phyloP scores from a whole-genome alignment of 495 filamentous ascomycete genomes.

The Lasiosphaeria hispida region DNA sequence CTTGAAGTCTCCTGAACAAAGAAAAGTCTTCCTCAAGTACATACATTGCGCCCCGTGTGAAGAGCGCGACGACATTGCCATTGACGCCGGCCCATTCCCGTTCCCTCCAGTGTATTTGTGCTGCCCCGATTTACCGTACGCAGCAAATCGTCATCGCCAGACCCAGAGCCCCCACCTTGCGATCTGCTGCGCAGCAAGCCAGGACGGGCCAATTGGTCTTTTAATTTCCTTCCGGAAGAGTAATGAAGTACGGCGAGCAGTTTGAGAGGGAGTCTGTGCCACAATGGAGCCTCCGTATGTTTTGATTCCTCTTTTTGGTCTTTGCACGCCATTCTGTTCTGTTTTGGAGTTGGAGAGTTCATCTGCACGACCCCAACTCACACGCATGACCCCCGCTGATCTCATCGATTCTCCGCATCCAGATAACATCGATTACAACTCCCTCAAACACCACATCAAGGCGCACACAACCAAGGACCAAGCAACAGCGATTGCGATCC shows the following conservation, averaged over 20 bases:
- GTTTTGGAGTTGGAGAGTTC: neutral
- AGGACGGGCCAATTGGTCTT: neutral
- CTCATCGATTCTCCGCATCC: neutral
- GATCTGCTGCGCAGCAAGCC: neutral
- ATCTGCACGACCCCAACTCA: neutral
- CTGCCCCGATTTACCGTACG: too few relatives aligned
- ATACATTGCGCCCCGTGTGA: too few relatives aligned
- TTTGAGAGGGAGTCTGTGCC: slow-evolving; percentile 81
- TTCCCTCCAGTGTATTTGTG: too few relatives aligned
- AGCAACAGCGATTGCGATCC: slow-evolving; percentile 63
- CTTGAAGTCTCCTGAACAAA: too few relatives aligned
- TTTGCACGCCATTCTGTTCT: too few relatives aligned
- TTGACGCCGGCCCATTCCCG: too few relatives aligned
- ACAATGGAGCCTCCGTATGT: slow-evolving; percentile 80
- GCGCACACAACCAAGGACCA: slow-evolving; percentile 59
- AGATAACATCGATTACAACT: slow-evolving; percentile 76
- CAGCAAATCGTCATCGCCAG: too few relatives aligned
- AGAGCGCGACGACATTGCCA: too few relatives aligned
- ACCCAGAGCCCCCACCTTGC: neutral
- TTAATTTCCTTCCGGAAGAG: neutral
- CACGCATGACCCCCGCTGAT: slow-evolving; percentile 1
- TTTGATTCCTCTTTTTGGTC: slow-evolving; percentile 16
- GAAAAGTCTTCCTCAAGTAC: too few relatives aligned
- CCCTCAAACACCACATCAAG: slow-evolving; percentile 72
- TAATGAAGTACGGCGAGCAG: slow-evolving; percentile 70